Percentiles rank a stretch among this genome's conserved stretches.
Conservation (phyloP, 1,284 basidiomycete species). For the Marasmius fiardii region DNA sequence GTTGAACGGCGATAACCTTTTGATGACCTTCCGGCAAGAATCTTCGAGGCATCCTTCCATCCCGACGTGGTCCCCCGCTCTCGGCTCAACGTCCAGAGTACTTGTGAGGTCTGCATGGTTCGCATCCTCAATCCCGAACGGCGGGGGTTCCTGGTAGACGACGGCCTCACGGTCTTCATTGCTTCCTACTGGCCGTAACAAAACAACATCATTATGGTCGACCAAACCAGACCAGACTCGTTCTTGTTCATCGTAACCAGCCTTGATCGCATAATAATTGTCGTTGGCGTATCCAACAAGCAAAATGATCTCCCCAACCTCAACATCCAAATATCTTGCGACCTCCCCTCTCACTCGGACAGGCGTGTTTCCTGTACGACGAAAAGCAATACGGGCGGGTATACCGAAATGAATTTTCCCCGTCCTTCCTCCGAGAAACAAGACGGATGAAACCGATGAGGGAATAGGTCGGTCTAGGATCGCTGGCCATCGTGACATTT, state of each 20-base stretch:
- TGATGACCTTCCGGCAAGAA: neutral
- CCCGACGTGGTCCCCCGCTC: neutral
- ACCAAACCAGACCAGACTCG: constrained; percentile 2
- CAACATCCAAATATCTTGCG: neutral
- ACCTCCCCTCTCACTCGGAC: neutral
- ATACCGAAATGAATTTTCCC: constrained; percentile 2
- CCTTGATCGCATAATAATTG: constrained; percentile 3
- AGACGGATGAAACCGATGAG: neutral
- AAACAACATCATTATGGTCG: neutral
- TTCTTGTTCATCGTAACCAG: neutral
- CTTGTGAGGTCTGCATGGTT: neutral
- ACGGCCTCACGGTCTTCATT: neutral
- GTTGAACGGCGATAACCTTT: neutral
- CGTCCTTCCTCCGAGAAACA: constrained; percentile 2
- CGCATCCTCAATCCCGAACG: neutral
- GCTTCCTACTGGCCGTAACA: neutral
- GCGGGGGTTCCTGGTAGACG: neutral
- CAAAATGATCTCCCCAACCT: neutral
- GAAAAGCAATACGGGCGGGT: neutral
- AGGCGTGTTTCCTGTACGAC: neutral
- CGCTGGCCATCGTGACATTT: neutral
- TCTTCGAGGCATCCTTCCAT: neutral
- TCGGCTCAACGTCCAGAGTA: neutral
- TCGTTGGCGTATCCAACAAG: constrained; percentile 1
- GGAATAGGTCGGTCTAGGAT: constrained; percentile 1